Base-by-base conservation (phyloP, 2,329 filamentous ascomycete species). In the Neonectria punicea region DNA sequence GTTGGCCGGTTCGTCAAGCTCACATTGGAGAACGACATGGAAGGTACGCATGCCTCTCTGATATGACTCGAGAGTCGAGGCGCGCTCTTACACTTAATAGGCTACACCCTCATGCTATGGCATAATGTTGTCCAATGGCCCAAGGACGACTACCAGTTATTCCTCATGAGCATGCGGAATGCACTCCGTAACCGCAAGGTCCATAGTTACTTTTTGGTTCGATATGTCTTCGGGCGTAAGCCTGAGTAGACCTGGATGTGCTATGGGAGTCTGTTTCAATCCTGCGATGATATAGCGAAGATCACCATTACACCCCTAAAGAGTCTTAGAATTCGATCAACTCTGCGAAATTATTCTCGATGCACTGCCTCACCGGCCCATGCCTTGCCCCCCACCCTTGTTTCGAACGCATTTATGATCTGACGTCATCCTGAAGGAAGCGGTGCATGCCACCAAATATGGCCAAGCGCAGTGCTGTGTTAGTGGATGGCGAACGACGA, bases 181-280 rank as follows among this genome's bases (percentile, higher is more conserved):
- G 67, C 60, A 0, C 43, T 70, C 1, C 63, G 53, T 1, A 71
- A 71, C 28, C 61, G 57, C 5, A 70, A 58, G 44, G 32, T 71
- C 0, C 69, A 71, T 9, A 65, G 65, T 30, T 71, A 71, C n/a
- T 64, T 70, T 13, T 63, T 39, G 28, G 58, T 63, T n/a, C 62
- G 69, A n/a, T 71, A 67, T 7, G 58, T 68, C 0, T 71, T 67
- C 3, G 69, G 69, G 11, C 69, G 69, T 1, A 71, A 71, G 47
- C 47, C 60, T 30, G 30, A 30, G 9, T 30, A 30, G 30, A 30
- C 30, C 28, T 9, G 7, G 5, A 30, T 30, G 6, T 30, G 8
- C 28, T 30, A 9, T 9, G 28, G 28, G 28, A 2, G 28, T 30
- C 5, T 9, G 28, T 22, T 22, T 22, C 22, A 9, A 30, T 30